Percentiles rank a stretch among this genome's conserved stretches.
phyloP scores from a whole-genome alignment of 2,329 filamentous ascomycete species.

The Ophiognomonia clavigignenti-juglandacearum region DNA sequence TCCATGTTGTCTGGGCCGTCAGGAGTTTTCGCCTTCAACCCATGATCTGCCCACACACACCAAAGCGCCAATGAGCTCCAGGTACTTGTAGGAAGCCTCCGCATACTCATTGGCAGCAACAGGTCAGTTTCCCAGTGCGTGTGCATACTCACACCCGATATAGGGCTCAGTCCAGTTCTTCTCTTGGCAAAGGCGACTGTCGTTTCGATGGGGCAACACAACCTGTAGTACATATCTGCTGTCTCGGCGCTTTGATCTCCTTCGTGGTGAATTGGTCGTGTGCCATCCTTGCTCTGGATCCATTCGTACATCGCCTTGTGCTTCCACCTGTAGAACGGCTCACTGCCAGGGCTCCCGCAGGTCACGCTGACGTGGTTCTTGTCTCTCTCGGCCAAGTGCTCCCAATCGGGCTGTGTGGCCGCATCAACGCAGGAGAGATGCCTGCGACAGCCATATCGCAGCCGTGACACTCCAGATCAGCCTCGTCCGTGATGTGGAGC shows the following conservation, averaged over 20 bases:
- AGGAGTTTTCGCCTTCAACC: slow-evolving; percentile 37
- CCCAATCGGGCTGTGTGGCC: slow-evolving; percentile 54
- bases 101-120: slow-evolving; percentile 62
- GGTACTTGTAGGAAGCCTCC: slow-evolving; percentile 53
- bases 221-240: slow-evolving; percentile 56
- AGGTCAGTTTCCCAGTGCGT: slow-evolving; percentile 65
- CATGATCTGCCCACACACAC: slow-evolving; percentile 57
- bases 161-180: slow-evolving; percentile 42
- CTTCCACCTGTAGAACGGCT: slow-evolving; percentile 62
- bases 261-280: slow-evolving; percentile 58
- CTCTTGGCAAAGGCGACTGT: slow-evolving; percentile 32
- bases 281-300: slow-evolving; percentile 50
- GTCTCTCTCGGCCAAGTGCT: slow-evolving; percentile 57
- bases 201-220: slow-evolving; percentile 50
- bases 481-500: slow-evolving; percentile 46
- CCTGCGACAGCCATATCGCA: slow-evolving; percentile 46
- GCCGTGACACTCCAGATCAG: slow-evolving; percentile 30
- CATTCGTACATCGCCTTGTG: slow-evolving; percentile 59
- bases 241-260: slow-evolving; percentile 50
- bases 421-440: slow-evolving; percentile 38
- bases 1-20: slow-evolving; percentile 42
- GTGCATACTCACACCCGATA: slow-evolving; percentile 44
- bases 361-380: slow-evolving; percentile 62
- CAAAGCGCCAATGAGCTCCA: slow-evolving; percentile 55
- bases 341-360: slow-evolving; percentile 64